phyloP scores from a whole-genome alignment of 176 grass and related monocot genomes.

The Cenchrus fungigraminus region DNA sequence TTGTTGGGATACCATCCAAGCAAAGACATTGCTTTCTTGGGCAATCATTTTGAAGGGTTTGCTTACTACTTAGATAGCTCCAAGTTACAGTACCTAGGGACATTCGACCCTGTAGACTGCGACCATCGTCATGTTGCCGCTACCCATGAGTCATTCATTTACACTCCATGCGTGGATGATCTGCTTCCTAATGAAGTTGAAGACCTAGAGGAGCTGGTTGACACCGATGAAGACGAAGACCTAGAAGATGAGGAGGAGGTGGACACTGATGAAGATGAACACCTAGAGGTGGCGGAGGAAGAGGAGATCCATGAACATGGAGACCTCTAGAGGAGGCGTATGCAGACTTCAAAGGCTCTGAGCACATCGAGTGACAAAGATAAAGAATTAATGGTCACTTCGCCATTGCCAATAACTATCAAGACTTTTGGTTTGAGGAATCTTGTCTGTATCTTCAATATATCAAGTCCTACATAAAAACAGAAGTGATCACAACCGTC shows the following conservation, averaged over 20 bases:
- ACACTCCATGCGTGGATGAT: slow-evolving; percentile 24
- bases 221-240: too few species aligned
- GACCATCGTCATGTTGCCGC: not conserved
- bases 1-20: slow-evolving; percentile 26
- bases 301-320: too few species aligned
- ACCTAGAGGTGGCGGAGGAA: too few species aligned
- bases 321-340: too few species aligned
- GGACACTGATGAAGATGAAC: too few species aligned
- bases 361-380: too few species aligned
- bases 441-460: not conserved
- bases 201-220: too few species aligned
- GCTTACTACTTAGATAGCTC: slow-evolving; percentile 17
- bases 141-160: slow-evolving; percentile 20
- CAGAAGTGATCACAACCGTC: not conserved
- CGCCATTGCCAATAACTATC: not conserved
- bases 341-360: too few species aligned
- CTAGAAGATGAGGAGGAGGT: too few species aligned
- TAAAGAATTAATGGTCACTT: not conserved
- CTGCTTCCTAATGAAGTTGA: not conserved
- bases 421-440: not conserved
- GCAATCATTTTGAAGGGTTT: not conserved
- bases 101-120: not conserved
- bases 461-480: not conserved
- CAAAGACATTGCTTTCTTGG: slow-evolving; percentile 20
- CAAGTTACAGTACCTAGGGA: slow-evolving; percentile 19